phyloP scores from a whole-genome alignment of 108 stramenopile species.

The Nannochloropsis oceanica region DNA sequence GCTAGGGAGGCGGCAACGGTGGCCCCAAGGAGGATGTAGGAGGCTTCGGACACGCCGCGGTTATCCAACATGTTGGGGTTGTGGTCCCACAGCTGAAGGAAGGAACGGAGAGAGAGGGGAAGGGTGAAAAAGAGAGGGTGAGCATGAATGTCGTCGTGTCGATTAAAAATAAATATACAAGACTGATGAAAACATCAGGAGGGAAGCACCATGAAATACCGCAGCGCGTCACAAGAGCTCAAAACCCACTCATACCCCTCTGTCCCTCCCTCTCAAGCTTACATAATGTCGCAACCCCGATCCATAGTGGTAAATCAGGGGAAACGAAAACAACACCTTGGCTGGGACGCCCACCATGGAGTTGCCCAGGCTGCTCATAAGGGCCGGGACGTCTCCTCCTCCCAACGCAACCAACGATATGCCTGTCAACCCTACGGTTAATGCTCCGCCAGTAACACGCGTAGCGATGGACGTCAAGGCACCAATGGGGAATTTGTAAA shows the following conservation, averaged over 20 bases:
- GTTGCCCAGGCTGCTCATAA: not conserved
- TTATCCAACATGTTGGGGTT: not conserved
- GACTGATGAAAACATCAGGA: too few relatives aligned
- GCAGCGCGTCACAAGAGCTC: too few relatives aligned
- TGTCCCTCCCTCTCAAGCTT: not conserved
- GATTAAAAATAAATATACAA: too few relatives aligned
- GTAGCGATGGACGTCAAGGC: slow-evolving; percentile 70
- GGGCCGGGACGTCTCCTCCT: not conserved
- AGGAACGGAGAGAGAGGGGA: too few relatives aligned
- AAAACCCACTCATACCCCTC: not conserved
- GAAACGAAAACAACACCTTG: not conserved
- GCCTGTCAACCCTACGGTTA: slow-evolving; percentile 46
- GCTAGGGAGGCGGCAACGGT: not conserved
- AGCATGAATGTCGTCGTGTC: not conserved
- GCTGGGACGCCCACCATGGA: not conserved
- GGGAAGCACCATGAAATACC: too few relatives aligned
- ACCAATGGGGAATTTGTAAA: slow-evolving; percentile 67
- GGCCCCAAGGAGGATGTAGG: not conserved
- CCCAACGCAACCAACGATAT: not conserved
- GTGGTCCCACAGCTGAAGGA: not conserved
- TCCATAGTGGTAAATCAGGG: not conserved
- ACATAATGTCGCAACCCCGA: not conserved
- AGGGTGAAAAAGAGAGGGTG: not conserved
- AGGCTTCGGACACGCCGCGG: not conserved
- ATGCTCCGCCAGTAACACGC: slow-evolving; percentile 63